Conservation (phyloP, 2,329 filamentous ascomycete genomes). For the Monilinia vaccinii-corymbosi region DNA sequence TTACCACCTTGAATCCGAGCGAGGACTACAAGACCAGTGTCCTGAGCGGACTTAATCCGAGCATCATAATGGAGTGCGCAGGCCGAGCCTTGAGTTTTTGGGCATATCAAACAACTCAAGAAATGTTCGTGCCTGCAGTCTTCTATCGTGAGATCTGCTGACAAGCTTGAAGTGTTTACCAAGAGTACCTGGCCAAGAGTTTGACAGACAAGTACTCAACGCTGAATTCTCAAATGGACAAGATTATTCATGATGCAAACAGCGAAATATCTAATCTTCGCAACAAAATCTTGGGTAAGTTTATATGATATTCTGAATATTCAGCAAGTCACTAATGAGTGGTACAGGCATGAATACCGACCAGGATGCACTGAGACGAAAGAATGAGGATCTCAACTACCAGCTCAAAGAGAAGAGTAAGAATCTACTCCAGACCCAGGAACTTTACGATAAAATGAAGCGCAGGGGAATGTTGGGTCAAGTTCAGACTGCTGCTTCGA, state of each 20-base stretch:
- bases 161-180: slow-evolving; percentile 51
- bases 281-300: slow-evolving; percentile 52
- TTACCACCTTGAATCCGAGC: slow-evolving; percentile 63
- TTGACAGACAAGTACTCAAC: slow-evolving; percentile 62
- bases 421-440: slow-evolving; percentile 59
- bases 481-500: slow-evolving; percentile 44
- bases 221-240: slow-evolving; percentile 60
- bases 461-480: slow-evolving; percentile 45
- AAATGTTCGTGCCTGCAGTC: slow-evolving; percentile 51
- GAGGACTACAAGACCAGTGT: slow-evolving; percentile 89
- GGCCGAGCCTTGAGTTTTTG: slow-evolving; percentile 73
- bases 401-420: slow-evolving; percentile 62
- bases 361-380: slow-evolving; percentile 54
- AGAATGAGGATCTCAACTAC: slow-evolving; percentile 62
- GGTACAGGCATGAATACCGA: slow-evolving; percentile 46
- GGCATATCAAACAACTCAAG: slow-evolving; percentile 76
- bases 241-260: slow-evolving; percentile 66
- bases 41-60: slow-evolving; percentile 72
- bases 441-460: slow-evolving; percentile 53
- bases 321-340: slow-evolving; percentile 9
- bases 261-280: slow-evolving; percentile 58
- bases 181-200: slow-evolving; percentile 63
- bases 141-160: slow-evolving; percentile 20
- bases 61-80: slow-evolving; percentile 77
- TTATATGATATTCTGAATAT: background rate